phyloP scores from a whole-genome alignment of 1,139 yeast genomes.

The Yamadazyma diddensiae region DNA sequence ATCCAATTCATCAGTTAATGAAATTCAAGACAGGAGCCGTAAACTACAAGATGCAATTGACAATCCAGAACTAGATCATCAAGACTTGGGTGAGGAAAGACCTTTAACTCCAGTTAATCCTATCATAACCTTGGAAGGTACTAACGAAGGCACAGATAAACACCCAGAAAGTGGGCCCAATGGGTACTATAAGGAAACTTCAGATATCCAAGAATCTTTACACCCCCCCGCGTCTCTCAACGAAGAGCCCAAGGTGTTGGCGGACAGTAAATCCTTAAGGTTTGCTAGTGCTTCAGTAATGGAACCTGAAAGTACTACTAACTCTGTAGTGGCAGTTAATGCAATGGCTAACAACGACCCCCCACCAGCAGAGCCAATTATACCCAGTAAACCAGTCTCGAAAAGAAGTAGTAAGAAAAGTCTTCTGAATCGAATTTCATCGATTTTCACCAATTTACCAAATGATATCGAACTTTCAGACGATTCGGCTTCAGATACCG shows the following conservation, averaged over 20 bases:
- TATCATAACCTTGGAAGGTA: neutral
- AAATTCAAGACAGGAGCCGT: conserved; percentile 8
- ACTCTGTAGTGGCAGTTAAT: conserved; percentile 33
- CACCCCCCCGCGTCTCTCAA: conserved; percentile 1
- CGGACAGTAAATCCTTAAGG: conserved; percentile 31
- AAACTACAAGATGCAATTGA: conserved; percentile 12
- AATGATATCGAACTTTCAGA: conserved; percentile 49
- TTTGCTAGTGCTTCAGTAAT: conserved; percentile 22
- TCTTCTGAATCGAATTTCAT: conserved; percentile 29
- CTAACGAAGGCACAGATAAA: no score
- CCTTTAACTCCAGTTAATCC: neutral
- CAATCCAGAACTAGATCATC: neutral
- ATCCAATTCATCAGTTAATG: neutral
- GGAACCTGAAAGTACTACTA: conserved; percentile 24
- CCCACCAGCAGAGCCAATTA: conserved; percentile 4
- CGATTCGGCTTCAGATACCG: conserved; percentile 46
- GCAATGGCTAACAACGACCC: conserved; percentile 26
- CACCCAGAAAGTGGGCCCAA: no score
- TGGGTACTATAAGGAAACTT: no score
- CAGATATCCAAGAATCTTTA: no score
- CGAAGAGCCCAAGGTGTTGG: conserved; percentile 21
- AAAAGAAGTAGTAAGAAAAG: conserved; percentile 12
- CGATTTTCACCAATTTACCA: conserved; percentile 46
- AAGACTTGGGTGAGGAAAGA: neutral
- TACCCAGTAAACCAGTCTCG: conserved; percentile 2